Base-by-base conservation (phyloP, 805 yeast species). In the Isabelozyma rhagii region DNA sequence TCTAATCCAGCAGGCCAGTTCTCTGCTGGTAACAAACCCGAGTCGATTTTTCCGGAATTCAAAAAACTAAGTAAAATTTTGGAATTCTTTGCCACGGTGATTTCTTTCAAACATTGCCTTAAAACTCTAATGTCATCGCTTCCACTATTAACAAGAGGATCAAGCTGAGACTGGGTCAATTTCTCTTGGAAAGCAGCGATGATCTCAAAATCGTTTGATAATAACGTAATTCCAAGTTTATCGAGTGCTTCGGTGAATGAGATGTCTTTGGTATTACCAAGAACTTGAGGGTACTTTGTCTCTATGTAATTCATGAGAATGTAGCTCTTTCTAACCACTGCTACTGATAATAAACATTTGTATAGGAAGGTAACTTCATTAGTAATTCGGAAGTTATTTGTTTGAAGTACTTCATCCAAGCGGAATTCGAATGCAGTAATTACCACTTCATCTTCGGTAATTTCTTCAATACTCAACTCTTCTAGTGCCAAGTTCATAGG, bases 1-100 rank as follows among this genome's bases (percentile, higher is more conserved):
- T 87, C 89, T 61, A 94, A 75, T 0, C 99, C 99, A 3, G 90
- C 89, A 0, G 99, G 99, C 81, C 93, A 84, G 45, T 81, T 78
- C 13, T 80, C 84, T 0, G 82, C 79, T 0, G 91, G 84, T 13
- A 73, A 56, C 15, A 87, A 65, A 1, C 78, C 65, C 8, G 77
- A 68, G 61, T 86, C 89, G 38, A 86, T 70, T 17, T 77, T 67
- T 0, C 96, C 96, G 0, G 82, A 75, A 39, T 71, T 72, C 31
- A 90, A 67, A 57, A 77, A 90, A 10, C 82, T 75, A 4, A 63
- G 60, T 13, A 90, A 76, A 11, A 85, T 61, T 40, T 77, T 75
- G 7, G 91, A 83, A 25, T 80, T 73, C 52, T 80, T 78, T 5
- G 70, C 66, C 6, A 68, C 69, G 0, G 87, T 90, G 44, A 89